phyloP scores from a whole-genome alignment of 2,329 filamentous ascomycete species.

The Pyrenophora teres region DNA sequence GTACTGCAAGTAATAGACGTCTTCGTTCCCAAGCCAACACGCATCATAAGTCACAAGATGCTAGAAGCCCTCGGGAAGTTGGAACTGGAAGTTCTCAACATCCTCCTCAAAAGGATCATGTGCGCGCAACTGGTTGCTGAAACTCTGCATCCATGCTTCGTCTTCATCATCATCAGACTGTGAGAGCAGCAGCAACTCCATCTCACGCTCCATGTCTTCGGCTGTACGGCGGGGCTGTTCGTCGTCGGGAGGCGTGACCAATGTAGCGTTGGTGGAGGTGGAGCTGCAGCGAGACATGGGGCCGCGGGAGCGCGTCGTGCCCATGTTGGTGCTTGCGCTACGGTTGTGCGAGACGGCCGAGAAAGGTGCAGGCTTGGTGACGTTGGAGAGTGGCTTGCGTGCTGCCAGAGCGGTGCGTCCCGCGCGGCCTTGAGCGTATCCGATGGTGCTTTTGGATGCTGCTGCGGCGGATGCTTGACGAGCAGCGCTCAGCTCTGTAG shows the following conservation, averaged over 20 bases:
- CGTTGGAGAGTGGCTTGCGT: slow-evolving; percentile 46
- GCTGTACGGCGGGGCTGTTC: slow-evolving; percentile 35
- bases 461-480: slow-evolving; percentile 66
- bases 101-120: slow-evolving; percentile 37
- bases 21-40: no score
- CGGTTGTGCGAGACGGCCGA: slow-evolving; percentile 29
- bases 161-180: slow-evolving; percentile 36
- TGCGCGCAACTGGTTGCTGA: slow-evolving; percentile 30
- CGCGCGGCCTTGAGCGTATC: slow-evolving; percentile 77
- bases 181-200: slow-evolving; percentile 36
- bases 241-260: slow-evolving; percentile 29
- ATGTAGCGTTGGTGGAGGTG: slow-evolving; percentile 36
- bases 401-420: slow-evolving; percentile 51
- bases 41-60: background rate
- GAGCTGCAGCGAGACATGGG: slow-evolving; percentile 44
- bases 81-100: slow-evolving; percentile 37
- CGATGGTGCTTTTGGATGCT: slow-evolving; percentile 79
- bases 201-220: slow-evolving; percentile 42
- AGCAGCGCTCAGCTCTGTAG: slow-evolving; percentile 55
- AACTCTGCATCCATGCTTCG: slow-evolving; percentile 40
- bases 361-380: slow-evolving; percentile 39
- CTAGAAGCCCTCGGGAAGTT: slow-evolving; percentile 40
- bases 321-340: slow-evolving; percentile 14
- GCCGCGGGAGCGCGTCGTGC: slow-evolving; percentile 19
- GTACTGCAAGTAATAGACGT: no score